Base-by-base conservation (phyloP, 306 rosid genomes). In the Quillaja saponaria region DNA sequence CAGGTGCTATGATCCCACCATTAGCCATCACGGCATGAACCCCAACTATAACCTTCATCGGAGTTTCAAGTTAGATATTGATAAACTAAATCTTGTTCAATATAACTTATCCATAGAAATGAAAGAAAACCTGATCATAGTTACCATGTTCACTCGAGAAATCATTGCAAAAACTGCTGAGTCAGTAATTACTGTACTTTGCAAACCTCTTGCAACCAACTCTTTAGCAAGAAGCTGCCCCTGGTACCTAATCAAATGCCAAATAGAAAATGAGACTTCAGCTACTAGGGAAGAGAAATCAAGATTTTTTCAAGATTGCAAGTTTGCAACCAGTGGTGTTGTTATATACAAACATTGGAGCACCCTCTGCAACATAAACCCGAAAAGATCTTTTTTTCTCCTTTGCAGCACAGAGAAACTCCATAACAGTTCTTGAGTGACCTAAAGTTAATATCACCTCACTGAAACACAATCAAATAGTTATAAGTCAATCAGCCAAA, bases 11-110 rank as follows among this genome's bases (percentile, higher is more conserved):
- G 41, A 94, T 90, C 58, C 97, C 99, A 59, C 99, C 99, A 77
- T 94, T 94, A 70, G 97, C 95, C 99, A 94, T 90, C 76, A 94
- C 95, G 71, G 95, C 96, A 77, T 94, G 99, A 38, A 97, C 99
- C 61, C 99, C 99, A 68, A 94, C 91, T 61, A 94, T 90, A 73
- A 94, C 99, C 99, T 94, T 71, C 52, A 2, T 2, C 67, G 48
- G 60, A 65, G 67, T 61, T 60, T 52, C 60, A 83, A 63, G 50
- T 59, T 20, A 44, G 68, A 59, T 68, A 49, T 64, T 69, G 56
- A 44, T 38, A 16, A 37, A 63, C 28, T 58, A 44, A 49, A 37
- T 37, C 33, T 28, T 50, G 45, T 25, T 59, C 41, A 57, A 55
- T 17, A 58, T 28, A 7, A 15, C n/a, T 48, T 34, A 50, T 13